Evolutionary conservation across 2,329 filamentous ascomycete genomes (phyloP).

Genomic region (Aureobasidium vineae): DNA sequence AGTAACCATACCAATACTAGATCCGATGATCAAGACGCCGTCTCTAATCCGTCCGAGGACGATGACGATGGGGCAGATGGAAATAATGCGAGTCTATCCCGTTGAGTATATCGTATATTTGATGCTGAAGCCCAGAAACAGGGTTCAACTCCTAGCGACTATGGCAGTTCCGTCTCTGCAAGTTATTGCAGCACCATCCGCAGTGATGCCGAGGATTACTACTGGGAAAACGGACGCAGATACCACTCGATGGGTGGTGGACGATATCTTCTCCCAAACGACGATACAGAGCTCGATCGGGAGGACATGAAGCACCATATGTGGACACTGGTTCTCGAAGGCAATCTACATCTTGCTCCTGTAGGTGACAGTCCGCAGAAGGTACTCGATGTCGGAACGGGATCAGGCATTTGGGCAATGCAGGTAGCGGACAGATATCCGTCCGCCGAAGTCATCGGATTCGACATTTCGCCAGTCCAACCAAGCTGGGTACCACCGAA

Average conservation of each 20-base stretch:
- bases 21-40: background rate
- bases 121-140: background rate
- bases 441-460: constrained; percentile 38
- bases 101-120: too few species aligned
- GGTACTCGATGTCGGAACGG: constrained; percentile 51
- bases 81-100: background rate
- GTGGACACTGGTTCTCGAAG: constrained; percentile 28
- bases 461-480: constrained; percentile 41
- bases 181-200: constrained; percentile 25
- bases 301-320: constrained; percentile 29
- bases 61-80: background rate
- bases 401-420: constrained; percentile 54
- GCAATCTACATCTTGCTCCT: constrained; percentile 45
- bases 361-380: constrained; percentile 39
- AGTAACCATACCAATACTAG: background rate
- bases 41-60: background rate
- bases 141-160: constrained; percentile 1
- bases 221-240: constrained; percentile 31
- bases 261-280: constrained; percentile 27
- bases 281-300: constrained; percentile 27
- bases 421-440: constrained; percentile 42
- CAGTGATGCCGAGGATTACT: constrained; percentile 27
- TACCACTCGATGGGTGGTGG: constrained; percentile 32
- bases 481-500: constrained; percentile 35
- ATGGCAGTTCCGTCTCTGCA: constrained; percentile 9